Evolutionary conservation across 2,329 filamentous ascomycete genomes (phyloP).

Genomic region (Colletotrichum filicis): DNA sequence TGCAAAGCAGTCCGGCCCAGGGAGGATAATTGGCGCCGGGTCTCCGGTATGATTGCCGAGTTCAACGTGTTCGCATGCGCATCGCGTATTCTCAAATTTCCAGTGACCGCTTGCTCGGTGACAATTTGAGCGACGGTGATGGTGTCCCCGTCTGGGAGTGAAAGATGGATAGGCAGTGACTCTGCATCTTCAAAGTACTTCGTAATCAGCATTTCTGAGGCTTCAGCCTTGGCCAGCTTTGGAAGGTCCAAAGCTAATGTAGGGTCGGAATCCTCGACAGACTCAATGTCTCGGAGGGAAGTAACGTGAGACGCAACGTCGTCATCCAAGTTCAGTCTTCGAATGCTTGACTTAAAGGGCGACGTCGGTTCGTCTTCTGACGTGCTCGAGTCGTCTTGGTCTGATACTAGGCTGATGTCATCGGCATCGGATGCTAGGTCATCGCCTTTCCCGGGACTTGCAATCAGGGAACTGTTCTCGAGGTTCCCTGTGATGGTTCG

Average conservation of each 20-base stretch:
- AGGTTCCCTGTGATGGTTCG: conserved; percentile 48
- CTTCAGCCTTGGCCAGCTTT: conserved; percentile 58
- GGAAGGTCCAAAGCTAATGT: conserved; percentile 61
- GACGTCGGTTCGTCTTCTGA: conserved; percentile 61
- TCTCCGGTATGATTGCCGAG: conserved; percentile 43
- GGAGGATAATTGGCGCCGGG: conserved; percentile 54
- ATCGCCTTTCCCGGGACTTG: conserved; percentile 53
- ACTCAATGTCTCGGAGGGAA: conserved; percentile 61
- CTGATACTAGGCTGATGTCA: conserved; percentile 63
- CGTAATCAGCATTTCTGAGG: conserved; percentile 60
- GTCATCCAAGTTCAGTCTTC: conserved; percentile 58
- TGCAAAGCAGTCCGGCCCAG: conserved; percentile 60
- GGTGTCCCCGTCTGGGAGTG: conserved; percentile 66
- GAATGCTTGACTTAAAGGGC: conserved; percentile 60
- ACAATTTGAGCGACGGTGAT: conserved; percentile 77
- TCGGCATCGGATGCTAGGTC: conserved; percentile 57
- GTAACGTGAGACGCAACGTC: conserved; percentile 64
- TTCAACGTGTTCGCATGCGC: conserved; percentile 27
- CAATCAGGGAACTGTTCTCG: conserved; percentile 47
- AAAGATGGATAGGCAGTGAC: conserved; percentile 57
- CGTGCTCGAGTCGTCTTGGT: conserved; percentile 65
- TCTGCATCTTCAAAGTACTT: conserved; percentile 71
- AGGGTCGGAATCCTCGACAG: conserved; percentile 57
- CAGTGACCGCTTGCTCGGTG: conserved; percentile 74
- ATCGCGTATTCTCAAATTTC: conserved; percentile 41